Conservation (phyloP, 1,139 yeast genomes). For the Nematodospora anomalae region DNA sequence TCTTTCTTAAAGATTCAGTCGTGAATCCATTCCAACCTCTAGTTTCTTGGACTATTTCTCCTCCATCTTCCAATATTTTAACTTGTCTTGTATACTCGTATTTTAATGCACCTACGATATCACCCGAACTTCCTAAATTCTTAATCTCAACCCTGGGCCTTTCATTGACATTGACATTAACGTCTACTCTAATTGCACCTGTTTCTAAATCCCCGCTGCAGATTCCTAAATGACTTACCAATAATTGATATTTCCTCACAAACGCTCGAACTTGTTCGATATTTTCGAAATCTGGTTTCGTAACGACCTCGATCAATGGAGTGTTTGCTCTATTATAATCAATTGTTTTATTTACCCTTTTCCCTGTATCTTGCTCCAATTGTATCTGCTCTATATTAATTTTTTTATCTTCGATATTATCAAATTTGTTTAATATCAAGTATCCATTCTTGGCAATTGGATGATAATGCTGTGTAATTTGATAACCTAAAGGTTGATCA, state of each 20-base stretch:
- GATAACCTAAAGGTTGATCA: conserved; percentile 96
- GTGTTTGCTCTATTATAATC: conserved; percentile 85
- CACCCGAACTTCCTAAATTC: conserved; percentile 81
- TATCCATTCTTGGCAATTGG: conserved; percentile 77
- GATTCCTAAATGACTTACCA: conserved; percentile 66
- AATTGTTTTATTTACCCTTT: conserved; percentile 49
- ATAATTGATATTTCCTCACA: conserved; percentile 73
- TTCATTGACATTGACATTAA: conserved; percentile 75
- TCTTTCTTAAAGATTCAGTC: conserved; percentile 67
- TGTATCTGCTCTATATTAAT: conserved; percentile 74
- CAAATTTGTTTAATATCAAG: conserved; percentile 51
- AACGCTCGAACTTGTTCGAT: conserved; percentile 74
- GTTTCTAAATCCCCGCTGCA: conserved; percentile 91
- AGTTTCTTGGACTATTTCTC: conserved; percentile 61
- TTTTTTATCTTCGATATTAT: conserved; percentile 42
- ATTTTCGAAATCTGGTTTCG: conserved; percentile 79
- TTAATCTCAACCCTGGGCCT: conserved; percentile 82
- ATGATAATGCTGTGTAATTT: conserved; percentile 83
- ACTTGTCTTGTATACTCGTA: conserved; percentile 77
- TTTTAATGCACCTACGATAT: conserved; percentile 73
- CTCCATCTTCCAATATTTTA: conserved; percentile 33
- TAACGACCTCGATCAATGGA: conserved; percentile 88
- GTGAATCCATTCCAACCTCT: conserved; percentile 85
- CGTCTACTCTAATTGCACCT: conserved; percentile 95
- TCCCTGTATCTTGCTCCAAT: conserved; percentile 93